A percentile compares a stretch with the other conserved stretches of the same genome.
Evolutionary conservation across 1,139 yeast species (phyloP).

Genomic region (Nakaseomyces kungkrabaensis): DNA sequence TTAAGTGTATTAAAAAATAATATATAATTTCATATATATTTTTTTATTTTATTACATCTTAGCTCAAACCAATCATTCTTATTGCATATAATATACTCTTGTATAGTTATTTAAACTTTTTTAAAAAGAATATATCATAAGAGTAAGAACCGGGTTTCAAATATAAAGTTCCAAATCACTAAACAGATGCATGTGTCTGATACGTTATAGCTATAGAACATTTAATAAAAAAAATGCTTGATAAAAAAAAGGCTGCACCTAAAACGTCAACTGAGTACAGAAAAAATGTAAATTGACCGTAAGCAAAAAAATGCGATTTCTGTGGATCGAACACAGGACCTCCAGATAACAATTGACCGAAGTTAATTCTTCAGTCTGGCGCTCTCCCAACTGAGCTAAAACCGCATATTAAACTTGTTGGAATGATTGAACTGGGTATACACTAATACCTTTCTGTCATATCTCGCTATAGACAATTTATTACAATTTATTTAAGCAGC

Average conservation of each 20-base stretch:
- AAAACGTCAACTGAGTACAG: background rate
- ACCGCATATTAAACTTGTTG: constrained; percentile 11
- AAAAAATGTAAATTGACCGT: background rate
- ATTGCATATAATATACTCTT: background rate
- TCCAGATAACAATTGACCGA: constrained; percentile 42
- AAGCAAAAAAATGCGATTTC: constrained; percentile 48
- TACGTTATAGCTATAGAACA: too few species aligned
- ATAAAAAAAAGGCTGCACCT: too few species aligned
- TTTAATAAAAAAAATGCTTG: background rate
- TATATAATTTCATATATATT: background rate
- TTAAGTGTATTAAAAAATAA: constrained; percentile 14
- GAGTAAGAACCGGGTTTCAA: background rate
- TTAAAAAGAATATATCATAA: background rate
- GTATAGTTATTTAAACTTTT: background rate
- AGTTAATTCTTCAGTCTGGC: constrained; percentile 23
- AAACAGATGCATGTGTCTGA: background rate
- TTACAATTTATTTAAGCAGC: too few species aligned
- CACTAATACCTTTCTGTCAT: too few species aligned
- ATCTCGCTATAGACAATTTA: too few species aligned
- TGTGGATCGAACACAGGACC: constrained; percentile 91
- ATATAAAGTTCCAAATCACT: background rate
- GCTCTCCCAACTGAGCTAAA: constrained; percentile 28
- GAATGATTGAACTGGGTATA: too few species aligned
- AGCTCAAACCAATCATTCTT: background rate
- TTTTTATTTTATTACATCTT: background rate